Base-by-base conservation (phyloP, 2,329 filamentous ascomycete genomes). In the Neonectria ditissima region DNA sequence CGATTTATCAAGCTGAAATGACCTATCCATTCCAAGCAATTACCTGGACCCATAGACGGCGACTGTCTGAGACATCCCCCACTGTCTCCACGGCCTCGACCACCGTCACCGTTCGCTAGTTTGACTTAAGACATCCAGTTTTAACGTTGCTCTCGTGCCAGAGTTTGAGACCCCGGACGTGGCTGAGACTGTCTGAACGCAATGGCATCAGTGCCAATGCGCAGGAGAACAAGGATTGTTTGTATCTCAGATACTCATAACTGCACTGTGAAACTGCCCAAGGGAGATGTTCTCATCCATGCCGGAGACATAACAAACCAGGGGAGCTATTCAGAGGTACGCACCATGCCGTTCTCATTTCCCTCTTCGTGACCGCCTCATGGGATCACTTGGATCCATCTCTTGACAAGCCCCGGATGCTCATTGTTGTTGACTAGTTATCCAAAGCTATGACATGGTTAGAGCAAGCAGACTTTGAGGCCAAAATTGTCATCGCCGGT, bases 181-280 rank as follows among this genome's bases (percentile, higher is more conserved):
- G 58, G 58, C 41, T 52, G 20, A 34, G 39, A 51, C 48, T 45
- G 34, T 10, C 20, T 22, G 24, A 56, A 39, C 67, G 47, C 45
- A 44, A 71, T 71, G 67, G 53, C 68, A 39, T 13, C 51, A 54
- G 47, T 53, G 16, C 50, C 44, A n/a, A 65, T 58, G 65, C 56
- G 59, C 48, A 69, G 83, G 55, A 80, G 84, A 66, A 89, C 90
- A 6, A 86, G 91, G 64, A 85, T 94, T 61, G 90, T 94, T 55
- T 93, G 91, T 78, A 84, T 94, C 59, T 92, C 91, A 4, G 92
- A 94, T 78, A 94, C 91, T 2, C 91, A 94, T 77, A 92, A 92
- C 74, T 84, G 81, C 68, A 83, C 83, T 2, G 82, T 86, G 69
- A 89, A 87, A 70, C 83, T 93, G 1, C 91, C 92, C 0, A 84